Percentiles rank a stretch among this genome's conserved stretches.
Conservation (phyloP, 1,284 basidiomycete genomes). For the Ustilago lituana region DNA sequence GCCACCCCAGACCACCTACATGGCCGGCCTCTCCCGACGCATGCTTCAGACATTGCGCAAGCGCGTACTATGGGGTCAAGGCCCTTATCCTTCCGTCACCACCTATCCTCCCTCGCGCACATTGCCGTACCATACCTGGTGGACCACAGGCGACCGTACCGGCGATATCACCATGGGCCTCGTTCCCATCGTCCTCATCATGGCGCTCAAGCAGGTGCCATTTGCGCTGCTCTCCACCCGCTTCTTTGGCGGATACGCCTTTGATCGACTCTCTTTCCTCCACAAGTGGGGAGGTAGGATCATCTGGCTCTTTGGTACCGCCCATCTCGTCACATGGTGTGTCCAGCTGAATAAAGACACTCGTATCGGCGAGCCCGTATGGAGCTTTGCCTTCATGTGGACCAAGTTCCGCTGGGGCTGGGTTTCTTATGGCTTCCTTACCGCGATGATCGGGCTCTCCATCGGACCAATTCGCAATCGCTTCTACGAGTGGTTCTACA, state of each 20-base stretch:
- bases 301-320: constrained; percentile 76
- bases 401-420: constrained; percentile 79
- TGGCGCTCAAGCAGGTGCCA: constrained; percentile 83
- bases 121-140: constrained; percentile 78
- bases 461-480: constrained; percentile 75
- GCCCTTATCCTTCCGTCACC: constrained; percentile 51
- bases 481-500: constrained; percentile 81
- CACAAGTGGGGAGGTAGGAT: constrained; percentile 80
- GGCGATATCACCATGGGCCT: constrained; percentile 82
- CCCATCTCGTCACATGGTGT: constrained; percentile 80
- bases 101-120: constrained; percentile 70
- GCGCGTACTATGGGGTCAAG: constrained; percentile 59
- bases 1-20: constrained; percentile 39
- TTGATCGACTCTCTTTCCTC: constrained; percentile 79
- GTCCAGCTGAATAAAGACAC: constrained; percentile 73
- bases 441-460: constrained; percentile 75
- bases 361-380: constrained; percentile 72
- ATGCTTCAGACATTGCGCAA: constrained; percentile 16
- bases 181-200: constrained; percentile 78
- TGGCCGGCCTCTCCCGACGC: constrained; percentile 33
- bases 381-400: constrained; percentile 76
- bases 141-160: constrained; percentile 79
- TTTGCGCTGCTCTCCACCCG: constrained; percentile 81
- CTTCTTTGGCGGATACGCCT: constrained; percentile 76
- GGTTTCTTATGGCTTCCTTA: constrained; percentile 77